These are phyloP conservation scores for Trichoderma gamsii DNA, from an alignment of 495 filamentous ascomycete species.

Conservation along the genomic window DNA sequence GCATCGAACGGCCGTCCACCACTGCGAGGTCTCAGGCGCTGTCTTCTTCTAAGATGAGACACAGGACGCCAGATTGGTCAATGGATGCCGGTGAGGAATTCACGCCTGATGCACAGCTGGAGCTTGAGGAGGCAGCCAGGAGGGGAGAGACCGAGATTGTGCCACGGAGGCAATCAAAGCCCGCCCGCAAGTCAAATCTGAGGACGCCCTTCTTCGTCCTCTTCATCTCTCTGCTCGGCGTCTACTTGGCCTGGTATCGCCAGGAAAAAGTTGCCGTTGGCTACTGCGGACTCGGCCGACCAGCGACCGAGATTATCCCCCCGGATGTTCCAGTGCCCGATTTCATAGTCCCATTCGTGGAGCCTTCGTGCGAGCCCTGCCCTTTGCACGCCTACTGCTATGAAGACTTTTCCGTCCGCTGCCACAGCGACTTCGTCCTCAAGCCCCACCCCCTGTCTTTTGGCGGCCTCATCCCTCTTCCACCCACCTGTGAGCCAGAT, in stretches of 20 bases:
- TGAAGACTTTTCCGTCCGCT: slow-evolving; percentile 64
- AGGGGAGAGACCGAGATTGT: slow-evolving; percentile 30
- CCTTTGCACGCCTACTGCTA: slow-evolving; percentile 89
- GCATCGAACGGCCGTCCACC: slow-evolving; percentile 45
- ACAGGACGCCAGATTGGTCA: neutral
- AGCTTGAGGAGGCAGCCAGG: slow-evolving; percentile 54
- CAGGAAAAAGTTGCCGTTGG: slow-evolving; percentile 92
- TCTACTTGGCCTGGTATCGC: slow-evolving; percentile 77
- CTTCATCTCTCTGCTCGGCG: slow-evolving; percentile 56
- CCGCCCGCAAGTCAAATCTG: slow-evolving; percentile 26
- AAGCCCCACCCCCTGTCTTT: slow-evolving; percentile 78
- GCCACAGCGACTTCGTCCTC: slow-evolving; percentile 81
- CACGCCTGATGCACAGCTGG: slow-evolving; percentile 80
- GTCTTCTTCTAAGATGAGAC: neutral
- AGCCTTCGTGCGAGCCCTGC: slow-evolving; percentile 86
- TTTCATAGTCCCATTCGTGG: slow-evolving; percentile 57
- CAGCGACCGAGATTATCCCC: slow-evolving; percentile 42
- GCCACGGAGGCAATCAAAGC: slow-evolving; percentile 24
- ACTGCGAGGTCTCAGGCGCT: slow-evolving; percentile 10
- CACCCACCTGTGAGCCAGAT: slow-evolving; percentile 93
- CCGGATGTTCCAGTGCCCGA: slow-evolving; percentile 47
- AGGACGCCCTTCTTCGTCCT: slow-evolving; percentile 59
- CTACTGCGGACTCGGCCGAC: slow-evolving; percentile 81
- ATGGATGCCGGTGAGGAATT: slow-evolving; percentile 77
- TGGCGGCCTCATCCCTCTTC: slow-evolving; percentile 72